Base-by-base conservation (phyloP, 2,329 filamentous ascomycete genomes). In the Parascedosporium putredinis region DNA sequence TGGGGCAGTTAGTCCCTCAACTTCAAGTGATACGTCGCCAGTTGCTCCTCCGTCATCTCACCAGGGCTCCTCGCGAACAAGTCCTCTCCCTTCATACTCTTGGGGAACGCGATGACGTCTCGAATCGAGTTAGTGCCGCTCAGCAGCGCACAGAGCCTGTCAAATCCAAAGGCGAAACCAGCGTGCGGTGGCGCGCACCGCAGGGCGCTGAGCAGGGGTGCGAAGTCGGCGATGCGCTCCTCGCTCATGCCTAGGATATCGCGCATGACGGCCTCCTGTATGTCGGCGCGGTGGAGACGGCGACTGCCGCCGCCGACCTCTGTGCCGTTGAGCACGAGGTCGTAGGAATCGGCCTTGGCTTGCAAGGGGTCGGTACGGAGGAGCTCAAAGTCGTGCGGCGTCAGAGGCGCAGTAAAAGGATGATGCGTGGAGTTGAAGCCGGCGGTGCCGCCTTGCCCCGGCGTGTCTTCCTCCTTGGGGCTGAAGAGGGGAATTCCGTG, bases 31-130 rank as follows among this genome's bases (percentile, higher is more conserved):
- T 78, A 78, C 0, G 69, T 71, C 47, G 58, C 60, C 49, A 76
- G 62, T 55, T 76, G 69, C 46, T 78, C 76, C 51, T 78, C 67
- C 0, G 76, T 86, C 55, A 95, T 72, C 54, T 64, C 64, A 47
- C 82, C 82, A 0, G 93, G 93, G 54, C 86, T 87, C 57, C 79
- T 81, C 2, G 95, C 88, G 65, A 95, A 78, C 51, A 81, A 66
- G 67, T 98, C 93, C 61, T 95, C 86, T 1, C 93, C 90, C 62
- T 83, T 89, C 53, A 88, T 89, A 54, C 81, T 90, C 72, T 98
- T 98, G 0, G 93, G 94, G 61, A 98, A 98, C 0, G 90, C 90
- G 65, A 98, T 96, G 2, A 98, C 91, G 68, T 98, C 91, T 52
- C 87, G 74, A 3, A 98, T 84, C 1, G 84, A 89, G 9, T 84